These are phyloP conservation scores for Sporothrix globosa DNA, from an alignment of 2,329 filamentous ascomycete species.

Conservation along the genomic window DNA sequence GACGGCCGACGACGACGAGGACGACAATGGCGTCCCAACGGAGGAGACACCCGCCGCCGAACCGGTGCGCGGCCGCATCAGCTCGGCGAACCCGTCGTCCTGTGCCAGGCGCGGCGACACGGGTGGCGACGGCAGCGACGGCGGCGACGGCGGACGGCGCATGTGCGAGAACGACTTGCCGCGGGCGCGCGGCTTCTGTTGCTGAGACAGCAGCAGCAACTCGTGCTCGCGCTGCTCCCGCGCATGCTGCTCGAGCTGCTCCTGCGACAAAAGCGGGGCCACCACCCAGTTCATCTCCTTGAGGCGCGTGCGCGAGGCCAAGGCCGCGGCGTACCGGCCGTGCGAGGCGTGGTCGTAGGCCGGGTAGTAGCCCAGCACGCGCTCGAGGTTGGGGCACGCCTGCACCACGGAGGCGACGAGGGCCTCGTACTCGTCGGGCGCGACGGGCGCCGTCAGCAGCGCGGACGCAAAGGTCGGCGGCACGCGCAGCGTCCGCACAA, in stretches of 20 bases:
- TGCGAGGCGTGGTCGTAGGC: constrained; percentile 58
- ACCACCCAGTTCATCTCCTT: constrained; percentile 64
- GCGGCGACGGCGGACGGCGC: constrained; percentile 24
- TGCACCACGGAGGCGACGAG: constrained; percentile 64
- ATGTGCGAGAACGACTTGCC: constrained; percentile 31
- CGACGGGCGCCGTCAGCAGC: constrained; percentile 35
- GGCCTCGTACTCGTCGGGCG: constrained; percentile 57
- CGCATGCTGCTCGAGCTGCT: constrained; percentile 35
- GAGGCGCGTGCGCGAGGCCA: constrained; percentile 60
- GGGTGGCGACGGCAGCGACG: constrained; percentile 27
- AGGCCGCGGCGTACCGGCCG: constrained; percentile 60
- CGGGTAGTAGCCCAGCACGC: constrained; percentile 58
- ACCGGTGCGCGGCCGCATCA: background rate
- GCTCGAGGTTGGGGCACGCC: constrained; percentile 67
- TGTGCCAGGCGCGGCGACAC: background rate
- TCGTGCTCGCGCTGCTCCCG: constrained; percentile 10
- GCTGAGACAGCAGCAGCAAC: background rate
- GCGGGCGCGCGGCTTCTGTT: constrained; percentile 11
- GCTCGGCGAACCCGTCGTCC: background rate
- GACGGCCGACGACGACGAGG: background rate
- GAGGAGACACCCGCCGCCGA: too few relatives aligned
- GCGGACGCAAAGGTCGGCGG: constrained; percentile 45
- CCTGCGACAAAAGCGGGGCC: constrained; percentile 46
- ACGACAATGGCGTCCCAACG: background rate
- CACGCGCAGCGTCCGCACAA: constrained; percentile 62